These are phyloP conservation scores for Dendrobium nobile DNA, from an alignment of 106 monocot genomes.

Conservation along the genomic window DNA sequence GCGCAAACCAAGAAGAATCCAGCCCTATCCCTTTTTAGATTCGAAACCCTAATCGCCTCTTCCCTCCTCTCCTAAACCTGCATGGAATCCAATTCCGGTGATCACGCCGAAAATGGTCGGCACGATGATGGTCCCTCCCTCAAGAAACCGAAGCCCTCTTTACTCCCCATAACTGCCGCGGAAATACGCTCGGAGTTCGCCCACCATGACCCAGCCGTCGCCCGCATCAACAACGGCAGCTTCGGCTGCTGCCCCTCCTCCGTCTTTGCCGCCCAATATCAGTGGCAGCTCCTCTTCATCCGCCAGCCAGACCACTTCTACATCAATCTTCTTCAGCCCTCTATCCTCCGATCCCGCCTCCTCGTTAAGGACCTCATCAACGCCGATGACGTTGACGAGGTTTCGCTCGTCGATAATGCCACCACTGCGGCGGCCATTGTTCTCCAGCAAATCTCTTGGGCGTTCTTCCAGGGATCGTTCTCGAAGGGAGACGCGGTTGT, in stretches of 20 bases:
- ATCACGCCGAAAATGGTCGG: slow-evolving; percentile 1
- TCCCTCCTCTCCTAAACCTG: not conserved
- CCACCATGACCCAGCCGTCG: slow-evolving; percentile 54
- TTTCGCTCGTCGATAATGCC: slow-evolving; percentile 53
- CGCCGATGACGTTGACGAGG: slow-evolving; percentile 24
- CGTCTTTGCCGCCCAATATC: slow-evolving; percentile 32
- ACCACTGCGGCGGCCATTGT: slow-evolving; percentile 50
- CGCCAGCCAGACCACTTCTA: slow-evolving; percentile 54
- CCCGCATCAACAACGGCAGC: slow-evolving; percentile 68
- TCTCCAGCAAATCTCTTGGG: slow-evolving; percentile 43
- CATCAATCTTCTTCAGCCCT: slow-evolving; percentile 33
- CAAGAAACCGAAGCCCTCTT: slow-evolving; percentile 20
- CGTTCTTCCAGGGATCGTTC: slow-evolving; percentile 38
- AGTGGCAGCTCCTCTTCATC: slow-evolving; percentile 40
- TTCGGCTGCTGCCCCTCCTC: slow-evolving; percentile 59
- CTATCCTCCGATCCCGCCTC: slow-evolving; percentile 24
- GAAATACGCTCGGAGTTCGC: slow-evolving; percentile 55
- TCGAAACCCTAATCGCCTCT: not conserved
- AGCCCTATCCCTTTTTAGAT: not conserved
- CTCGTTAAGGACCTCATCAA: slow-evolving; percentile 31
- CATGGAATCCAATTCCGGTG: slow-evolving; percentile 15
- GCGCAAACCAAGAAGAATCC: not conserved
- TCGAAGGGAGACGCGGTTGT: slow-evolving; percentile 41
- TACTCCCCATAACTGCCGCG: slow-evolving; percentile 11
- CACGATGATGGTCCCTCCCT: slow-evolving; percentile 7